A percentile compares a stretch with the other conserved stretches of the same genome.
Evolutionary conservation across 345 rosid genomes (phyloP).

Genomic region (Abelmoschus esculentus): DNA sequence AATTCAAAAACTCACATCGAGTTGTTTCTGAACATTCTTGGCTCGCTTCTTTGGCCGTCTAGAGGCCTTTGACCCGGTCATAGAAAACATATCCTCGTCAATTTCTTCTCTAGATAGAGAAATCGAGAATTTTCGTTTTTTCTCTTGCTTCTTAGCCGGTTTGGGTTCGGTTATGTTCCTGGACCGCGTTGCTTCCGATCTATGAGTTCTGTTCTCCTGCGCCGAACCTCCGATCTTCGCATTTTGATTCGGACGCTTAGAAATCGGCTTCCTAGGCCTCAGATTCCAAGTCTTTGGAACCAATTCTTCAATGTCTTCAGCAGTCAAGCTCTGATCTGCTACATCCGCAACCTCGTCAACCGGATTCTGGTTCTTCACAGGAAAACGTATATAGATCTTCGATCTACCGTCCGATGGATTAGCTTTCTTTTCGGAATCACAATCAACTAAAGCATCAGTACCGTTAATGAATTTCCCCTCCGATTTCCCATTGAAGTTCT

Average conservation of each 20-base stretch:
- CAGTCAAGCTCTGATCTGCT: slow-evolving; percentile 37
- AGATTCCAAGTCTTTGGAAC: slow-evolving; percentile 61
- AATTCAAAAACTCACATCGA: slow-evolving; percentile 33
- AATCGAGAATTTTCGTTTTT: slow-evolving; percentile 46
- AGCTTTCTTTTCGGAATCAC: slow-evolving; percentile 27
- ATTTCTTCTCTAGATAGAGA: slow-evolving; percentile 58
- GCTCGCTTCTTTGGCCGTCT: slow-evolving; percentile 71
- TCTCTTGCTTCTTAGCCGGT: slow-evolving; percentile 32
- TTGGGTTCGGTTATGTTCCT: slow-evolving; percentile 27
- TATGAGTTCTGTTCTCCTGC: slow-evolving; percentile 22
- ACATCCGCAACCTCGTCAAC: slow-evolving; percentile 18
- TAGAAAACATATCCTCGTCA: slow-evolving; percentile 55
- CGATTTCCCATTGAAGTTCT: slow-evolving; percentile 14
- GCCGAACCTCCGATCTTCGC: slow-evolving; percentile 22
- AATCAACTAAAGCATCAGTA: slow-evolving; percentile 19
- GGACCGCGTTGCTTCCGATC: slow-evolving; percentile 20
- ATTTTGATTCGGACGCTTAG: slow-evolving; percentile 25
- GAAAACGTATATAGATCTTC: slow-evolving; percentile 43
- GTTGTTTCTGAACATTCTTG: slow-evolving; percentile 56
- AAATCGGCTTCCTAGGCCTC: slow-evolving; percentile 45
- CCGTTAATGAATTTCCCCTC: slow-evolving; percentile 14
- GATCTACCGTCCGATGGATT: slow-evolving; percentile 30
- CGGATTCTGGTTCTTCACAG: slow-evolving; percentile 24
- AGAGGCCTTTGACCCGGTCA: slow-evolving; percentile 67
- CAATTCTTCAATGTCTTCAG: slow-evolving; percentile 33